Conservation (phyloP, 2,329 filamentous ascomycete genomes). For the Calonectria montana region DNA sequence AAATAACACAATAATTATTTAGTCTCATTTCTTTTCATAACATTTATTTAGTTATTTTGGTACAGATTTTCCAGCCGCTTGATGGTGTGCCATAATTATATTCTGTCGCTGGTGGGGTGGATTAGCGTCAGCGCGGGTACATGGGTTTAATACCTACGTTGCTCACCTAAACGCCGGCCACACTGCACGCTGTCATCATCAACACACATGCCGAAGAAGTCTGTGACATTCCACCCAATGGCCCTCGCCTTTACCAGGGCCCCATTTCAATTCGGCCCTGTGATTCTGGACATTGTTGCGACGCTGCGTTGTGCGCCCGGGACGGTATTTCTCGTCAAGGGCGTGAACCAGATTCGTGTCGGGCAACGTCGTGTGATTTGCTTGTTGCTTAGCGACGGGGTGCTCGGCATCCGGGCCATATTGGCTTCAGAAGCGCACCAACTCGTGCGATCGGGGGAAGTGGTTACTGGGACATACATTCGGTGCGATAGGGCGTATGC, state of each 20-base stretch:
- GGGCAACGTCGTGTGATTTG: conserved; percentile 58
- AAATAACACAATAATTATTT: too few species aligned
- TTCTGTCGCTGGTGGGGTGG: too few species aligned
- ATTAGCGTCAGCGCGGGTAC: too few species aligned
- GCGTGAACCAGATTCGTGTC: conserved; percentile 50
- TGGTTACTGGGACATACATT: conserved; percentile 62
- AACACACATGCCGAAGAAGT: conserved; percentile 37
- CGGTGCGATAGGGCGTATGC: conserved; percentile 56
- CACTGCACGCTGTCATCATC: conserved; percentile 27
- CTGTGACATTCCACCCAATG: conserved; percentile 38
- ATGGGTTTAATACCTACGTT: too few species aligned
- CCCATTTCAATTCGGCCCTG: conserved; percentile 48
- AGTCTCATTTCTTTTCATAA: too few species aligned
- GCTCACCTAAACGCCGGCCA: not conserved
- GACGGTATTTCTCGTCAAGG: conserved; percentile 63
- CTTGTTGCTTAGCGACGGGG: conserved; percentile 63
- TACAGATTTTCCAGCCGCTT: too few species aligned
- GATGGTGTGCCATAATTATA: too few species aligned
- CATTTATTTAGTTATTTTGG: too few species aligned
- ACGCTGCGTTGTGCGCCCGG: conserved; percentile 60
- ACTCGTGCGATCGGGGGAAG: conserved; percentile 57
- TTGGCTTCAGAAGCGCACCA: conserved; percentile 58
- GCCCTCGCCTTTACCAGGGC: conserved; percentile 40
- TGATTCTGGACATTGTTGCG: conserved; percentile 61
- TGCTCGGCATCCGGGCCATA: conserved; percentile 66